Base-by-base conservation (phyloP, 2,329 filamentous ascomycete species). In the Triangularia verruculosa region DNA sequence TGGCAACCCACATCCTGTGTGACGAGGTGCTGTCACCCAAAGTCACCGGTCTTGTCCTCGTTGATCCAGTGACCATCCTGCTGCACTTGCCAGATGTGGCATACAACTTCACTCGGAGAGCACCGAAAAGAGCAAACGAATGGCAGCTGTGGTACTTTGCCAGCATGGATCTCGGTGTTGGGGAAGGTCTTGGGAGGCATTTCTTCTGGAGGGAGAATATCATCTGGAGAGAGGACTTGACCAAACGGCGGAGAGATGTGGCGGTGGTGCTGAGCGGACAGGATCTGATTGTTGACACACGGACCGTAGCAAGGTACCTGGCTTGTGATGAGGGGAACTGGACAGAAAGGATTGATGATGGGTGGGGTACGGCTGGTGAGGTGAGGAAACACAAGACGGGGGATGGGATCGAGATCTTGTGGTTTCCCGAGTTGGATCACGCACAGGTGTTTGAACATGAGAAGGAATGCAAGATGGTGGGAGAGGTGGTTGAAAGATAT, bases 131-230 rank as follows among this genome's bases (percentile, higher is more conserved):
- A 62, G 87, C 89, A n/a, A 90, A 89, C 66, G 87, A 92, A 74
- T 87, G 85, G 78, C 83, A 89, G 72, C 77, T 92, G 13, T 89
- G 85, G 80, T 92, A 89, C 69, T 91, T 90, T 72, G 89, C 86
- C 5, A 85, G 82, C 53, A 87, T 82, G 61, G 89, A 92, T 68
- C 84, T 86, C 27, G 86, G 86, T 1, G 86, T 90, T 1, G 83
- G 88, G 9, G 82, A 89, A 62, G 86, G 84, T 9, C 77, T 92
- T 0, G 84, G 82, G 0, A 78, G 89, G 2, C 82, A 87, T 69
- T 91, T 92, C 75, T 90, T 90, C 75, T 92, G 89, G 89, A 80
- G 80, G 25, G 82, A 91, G 68, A 90, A 89, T 67, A 85, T 89
- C 43, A 75, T 90, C 7, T 92, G 89, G 89, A 86, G 85, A 68